These are phyloP conservation scores for Eucalyptus marginata DNA, from an alignment of 345 rosid genomes.

Conservation along the genomic window DNA sequence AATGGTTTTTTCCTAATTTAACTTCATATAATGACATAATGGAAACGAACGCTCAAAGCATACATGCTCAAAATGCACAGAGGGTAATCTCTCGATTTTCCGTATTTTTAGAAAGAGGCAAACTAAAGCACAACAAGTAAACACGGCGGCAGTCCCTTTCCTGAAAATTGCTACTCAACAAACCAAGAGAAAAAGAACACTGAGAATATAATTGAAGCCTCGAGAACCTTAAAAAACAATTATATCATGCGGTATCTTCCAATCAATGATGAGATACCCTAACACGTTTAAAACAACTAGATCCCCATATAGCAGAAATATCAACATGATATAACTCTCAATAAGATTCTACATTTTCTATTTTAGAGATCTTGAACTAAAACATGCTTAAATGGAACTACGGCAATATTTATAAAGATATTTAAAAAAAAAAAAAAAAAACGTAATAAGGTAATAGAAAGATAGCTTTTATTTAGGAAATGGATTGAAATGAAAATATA, in stretches of 20 bases:
- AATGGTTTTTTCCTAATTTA: background rate
- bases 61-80: background rate
- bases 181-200: background rate
- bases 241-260: background rate
- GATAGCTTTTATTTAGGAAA: background rate
- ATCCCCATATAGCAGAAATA: background rate
- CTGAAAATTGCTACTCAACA: background rate
- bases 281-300: background rate
- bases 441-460: background rate
- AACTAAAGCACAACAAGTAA: background rate
- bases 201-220: background rate
- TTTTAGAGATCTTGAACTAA: background rate
- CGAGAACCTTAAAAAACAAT: too few relatives aligned
- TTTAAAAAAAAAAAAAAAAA: too few relatives aligned
- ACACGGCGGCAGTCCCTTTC: background rate
- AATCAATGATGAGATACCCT: background rate
- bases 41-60: background rate
- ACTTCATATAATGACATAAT: background rate
- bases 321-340: background rate
- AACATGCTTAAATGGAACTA: background rate
- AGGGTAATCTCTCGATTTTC: background rate
- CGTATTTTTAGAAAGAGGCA: background rate
- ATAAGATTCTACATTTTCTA: background rate
- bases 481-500: background rate
- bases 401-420: too few relatives aligned